phyloP scores from a whole-genome alignment of 306 rosid genomes.

The Bauhinia variegata region DNA sequence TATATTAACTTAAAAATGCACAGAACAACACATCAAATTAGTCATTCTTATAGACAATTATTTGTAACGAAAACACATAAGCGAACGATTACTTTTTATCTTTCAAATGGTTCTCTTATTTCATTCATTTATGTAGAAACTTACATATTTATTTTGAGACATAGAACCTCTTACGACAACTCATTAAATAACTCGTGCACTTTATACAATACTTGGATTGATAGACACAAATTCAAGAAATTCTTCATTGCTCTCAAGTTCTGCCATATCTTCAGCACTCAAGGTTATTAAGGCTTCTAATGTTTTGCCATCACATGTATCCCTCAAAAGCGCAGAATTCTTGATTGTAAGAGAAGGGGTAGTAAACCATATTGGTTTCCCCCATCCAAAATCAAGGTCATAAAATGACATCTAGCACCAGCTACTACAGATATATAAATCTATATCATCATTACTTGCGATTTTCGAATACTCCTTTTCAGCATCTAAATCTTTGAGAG shows the following conservation, averaged over 20 bases:
- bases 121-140: too few species aligned
- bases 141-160: too few species aligned
- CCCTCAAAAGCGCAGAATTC: constrained; percentile 22
- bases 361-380: constrained; percentile 41
- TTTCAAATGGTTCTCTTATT: too few species aligned
- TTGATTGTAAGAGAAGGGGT: neutral
- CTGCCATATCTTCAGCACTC: constrained; percentile 24
- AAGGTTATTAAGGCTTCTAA: constrained; percentile 38
- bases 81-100: too few species aligned
- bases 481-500: neutral
- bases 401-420: constrained; percentile 30
- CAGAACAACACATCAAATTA: too few species aligned
- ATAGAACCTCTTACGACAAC: too few species aligned
- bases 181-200: too few species aligned
- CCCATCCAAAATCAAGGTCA: constrained; percentile 44
- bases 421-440: constrained; percentile 13
- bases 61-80: too few species aligned
- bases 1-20: too few species aligned
- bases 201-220: constrained; percentile 31
- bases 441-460: neutral
- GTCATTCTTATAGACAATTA: too few species aligned
- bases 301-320: constrained; percentile 21
- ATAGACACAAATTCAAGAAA: constrained; percentile 32
- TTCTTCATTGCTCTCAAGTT: constrained; percentile 15
- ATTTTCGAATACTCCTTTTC: neutral